phyloP scores from a whole-genome alignment of 306 rosid genomes.

The Datisca glomerata region DNA sequence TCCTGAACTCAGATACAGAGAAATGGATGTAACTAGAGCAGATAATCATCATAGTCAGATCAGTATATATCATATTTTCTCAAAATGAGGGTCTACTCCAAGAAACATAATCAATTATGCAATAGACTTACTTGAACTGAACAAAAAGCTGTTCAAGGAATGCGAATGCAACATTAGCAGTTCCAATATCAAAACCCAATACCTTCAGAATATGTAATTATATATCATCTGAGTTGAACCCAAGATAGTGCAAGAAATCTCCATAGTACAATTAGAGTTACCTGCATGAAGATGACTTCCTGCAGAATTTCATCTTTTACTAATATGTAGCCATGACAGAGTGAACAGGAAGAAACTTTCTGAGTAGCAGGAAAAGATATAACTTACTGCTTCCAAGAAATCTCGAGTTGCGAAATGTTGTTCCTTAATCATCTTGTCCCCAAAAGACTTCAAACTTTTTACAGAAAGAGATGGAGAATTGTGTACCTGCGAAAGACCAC shows the following conservation, averaged over 20 bases:
- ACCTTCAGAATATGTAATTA: conserved; percentile 33
- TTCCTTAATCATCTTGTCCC: conserved; percentile 47
- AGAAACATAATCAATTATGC: neutral
- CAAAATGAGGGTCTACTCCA: conserved; percentile 1
- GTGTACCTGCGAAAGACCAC: conserved; percentile 38
- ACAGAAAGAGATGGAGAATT: conserved; percentile 36
- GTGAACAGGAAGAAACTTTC: conserved; percentile 2
- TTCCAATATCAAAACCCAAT: conserved; percentile 71
- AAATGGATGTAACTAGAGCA: conserved; percentile 4
- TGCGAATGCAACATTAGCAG: conserved; percentile 43
- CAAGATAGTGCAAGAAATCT: conserved; percentile 3
- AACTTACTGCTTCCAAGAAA: conserved; percentile 63
- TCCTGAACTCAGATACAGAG: conserved; percentile 35
- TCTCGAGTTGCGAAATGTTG: conserved; percentile 64
- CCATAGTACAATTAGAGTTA: conserved; percentile 17
- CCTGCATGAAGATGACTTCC: conserved; percentile 88
- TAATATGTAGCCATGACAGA: conserved; percentile 3
- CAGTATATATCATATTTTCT: no score
- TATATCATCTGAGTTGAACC: conserved; percentile 9
- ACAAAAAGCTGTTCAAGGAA: conserved; percentile 60
- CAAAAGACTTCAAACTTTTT: conserved; percentile 46
- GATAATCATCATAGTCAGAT: no score
- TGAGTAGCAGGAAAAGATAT: neutral
- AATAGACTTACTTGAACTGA: conserved; percentile 44
- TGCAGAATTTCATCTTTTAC: conserved; percentile 22